phyloP scores from a whole-genome alignment of 495 filamentous ascomycete genomes.

The Darksidea phi region DNA sequence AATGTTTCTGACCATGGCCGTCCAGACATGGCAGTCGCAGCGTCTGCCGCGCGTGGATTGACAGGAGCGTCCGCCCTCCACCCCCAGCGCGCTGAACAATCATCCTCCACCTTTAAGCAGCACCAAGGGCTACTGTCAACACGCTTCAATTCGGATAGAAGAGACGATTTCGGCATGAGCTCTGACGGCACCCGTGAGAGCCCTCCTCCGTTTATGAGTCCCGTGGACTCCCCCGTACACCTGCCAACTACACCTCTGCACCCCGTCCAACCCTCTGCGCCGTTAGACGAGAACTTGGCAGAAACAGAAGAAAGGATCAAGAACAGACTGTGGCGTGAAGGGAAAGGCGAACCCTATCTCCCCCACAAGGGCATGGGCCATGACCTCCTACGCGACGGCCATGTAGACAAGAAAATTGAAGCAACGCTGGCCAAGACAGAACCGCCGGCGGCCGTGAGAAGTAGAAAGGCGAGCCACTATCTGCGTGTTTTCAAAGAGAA shows the following conservation, averaged over 20 bases:
- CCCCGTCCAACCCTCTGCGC: background rate
- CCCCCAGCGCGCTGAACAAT: constrained; percentile 12
- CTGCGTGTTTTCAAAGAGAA: constrained; percentile 92
- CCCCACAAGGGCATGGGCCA: constrained; percentile 16
- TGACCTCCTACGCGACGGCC: constrained; percentile 29
- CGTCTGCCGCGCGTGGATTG: constrained; percentile 20
- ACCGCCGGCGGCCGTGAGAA: constrained; percentile 62
- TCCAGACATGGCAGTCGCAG: constrained; percentile 39
- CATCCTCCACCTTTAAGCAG: constrained; percentile 8
- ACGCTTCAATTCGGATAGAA: constrained; percentile 23
- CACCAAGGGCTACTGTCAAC: constrained; percentile 22
- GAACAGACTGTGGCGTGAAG: constrained; percentile 46
- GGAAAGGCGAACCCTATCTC: constrained; percentile 35
- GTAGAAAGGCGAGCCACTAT: constrained; percentile 91
- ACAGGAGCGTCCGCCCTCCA: constrained; percentile 23
- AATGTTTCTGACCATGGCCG: constrained; percentile 20
- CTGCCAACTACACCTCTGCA: constrained; percentile 32
- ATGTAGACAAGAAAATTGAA: constrained; percentile 79
- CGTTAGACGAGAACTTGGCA: constrained; percentile 1
- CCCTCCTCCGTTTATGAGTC: constrained; percentile 40
- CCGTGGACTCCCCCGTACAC: constrained; percentile 33
- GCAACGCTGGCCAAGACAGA: constrained; percentile 76
- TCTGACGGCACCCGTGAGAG: constrained; percentile 3
- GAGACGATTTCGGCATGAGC: constrained; percentile 13
- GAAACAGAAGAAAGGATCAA: constrained; percentile 36